Conservation (phyloP, 2,329 filamentous ascomycete genomes). For the Colletotrichum theobromicola region DNA sequence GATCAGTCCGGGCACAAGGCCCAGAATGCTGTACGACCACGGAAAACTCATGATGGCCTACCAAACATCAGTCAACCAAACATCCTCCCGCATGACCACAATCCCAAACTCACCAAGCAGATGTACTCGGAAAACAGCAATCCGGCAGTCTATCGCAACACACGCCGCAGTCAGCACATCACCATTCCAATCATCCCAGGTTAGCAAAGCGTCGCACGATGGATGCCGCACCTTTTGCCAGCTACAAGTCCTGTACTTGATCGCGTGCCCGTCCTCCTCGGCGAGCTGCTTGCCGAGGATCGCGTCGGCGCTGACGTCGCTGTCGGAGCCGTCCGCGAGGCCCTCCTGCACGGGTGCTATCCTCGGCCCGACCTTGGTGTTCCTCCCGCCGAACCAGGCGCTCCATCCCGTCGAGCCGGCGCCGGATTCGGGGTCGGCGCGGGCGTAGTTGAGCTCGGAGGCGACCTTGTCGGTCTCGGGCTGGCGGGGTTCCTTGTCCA, state of each 20-base stretch:
- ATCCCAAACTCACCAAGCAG: constrained; percentile 17
- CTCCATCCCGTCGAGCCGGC: constrained; percentile 17
- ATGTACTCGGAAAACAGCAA: constrained; percentile 96
- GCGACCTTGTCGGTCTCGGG: neutral
- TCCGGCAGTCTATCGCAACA: constrained; percentile 68
- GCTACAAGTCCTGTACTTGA: constrained; percentile 91
- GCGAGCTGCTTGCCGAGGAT: constrained; percentile 73
- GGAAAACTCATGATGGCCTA: constrained; percentile 89
- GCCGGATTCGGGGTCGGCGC: constrained; percentile 2
- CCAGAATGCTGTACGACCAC: constrained; percentile 88
- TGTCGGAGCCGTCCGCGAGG: constrained; percentile 38
- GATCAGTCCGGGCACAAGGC: constrained; percentile 81
- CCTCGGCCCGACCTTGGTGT: constrained; percentile 53
- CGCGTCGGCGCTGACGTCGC: constrained; percentile 50
- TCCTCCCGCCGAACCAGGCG: constrained; percentile 39
- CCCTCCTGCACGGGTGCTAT: constrained; percentile 52
- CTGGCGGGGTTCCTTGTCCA: constrained; percentile 4
- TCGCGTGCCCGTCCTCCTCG: constrained; percentile 76
- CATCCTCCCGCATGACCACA: neutral
- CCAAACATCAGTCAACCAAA: constrained; percentile 29
- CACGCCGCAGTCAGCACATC: neutral
- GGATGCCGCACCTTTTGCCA: constrained; percentile 71
- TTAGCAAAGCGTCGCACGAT: neutral
- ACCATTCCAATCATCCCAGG: too few species aligned
- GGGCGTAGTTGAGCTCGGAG: neutral